These are phyloP conservation scores for Elsinoe fawcettii DNA, from an alignment of 2,329 filamentous ascomycete species.

Conservation along the genomic window DNA sequence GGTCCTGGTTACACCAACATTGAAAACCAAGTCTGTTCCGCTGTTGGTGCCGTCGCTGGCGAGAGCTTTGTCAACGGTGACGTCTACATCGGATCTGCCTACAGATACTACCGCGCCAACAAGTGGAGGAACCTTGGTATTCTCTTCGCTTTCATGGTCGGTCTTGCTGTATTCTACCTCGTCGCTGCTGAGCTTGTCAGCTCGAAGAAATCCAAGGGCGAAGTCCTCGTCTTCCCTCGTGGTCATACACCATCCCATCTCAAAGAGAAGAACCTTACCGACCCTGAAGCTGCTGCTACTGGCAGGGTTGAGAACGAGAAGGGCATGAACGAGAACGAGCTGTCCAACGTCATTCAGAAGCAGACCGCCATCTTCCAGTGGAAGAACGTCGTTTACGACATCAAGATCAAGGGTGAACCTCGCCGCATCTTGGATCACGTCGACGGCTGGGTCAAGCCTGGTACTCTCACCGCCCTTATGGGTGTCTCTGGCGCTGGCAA, in stretches of 20 bases:
- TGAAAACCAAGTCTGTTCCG: conserved; percentile 32
- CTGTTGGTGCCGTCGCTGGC: conserved; percentile 37
- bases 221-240: conserved; percentile 43
- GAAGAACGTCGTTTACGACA: conserved; percentile 70
- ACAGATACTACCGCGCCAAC: conserved; percentile 30
- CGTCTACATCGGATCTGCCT: conserved; percentile 28
- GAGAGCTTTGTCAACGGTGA: conserved; percentile 33
- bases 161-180: conserved; percentile 37
- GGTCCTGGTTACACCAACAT: conserved; percentile 30
- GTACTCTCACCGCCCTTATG: conserved; percentile 84
- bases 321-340: conserved; percentile 30
- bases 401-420: conserved; percentile 70
- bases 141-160: conserved; percentile 38
- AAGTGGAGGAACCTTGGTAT: conserved; percentile 44
- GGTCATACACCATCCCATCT: conserved; percentile 44
- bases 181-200: conserved; percentile 40
- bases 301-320: conserved; percentile 29
- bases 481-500: conserved; percentile 90
- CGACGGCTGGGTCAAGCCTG: conserved; percentile 89
- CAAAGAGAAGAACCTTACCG: conserved; percentile 39
- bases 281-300: conserved; percentile 32
- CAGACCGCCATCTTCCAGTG: conserved; percentile 79
- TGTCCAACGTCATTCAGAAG: conserved; percentile 45
- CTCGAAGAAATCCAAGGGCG: conserved; percentile 45
- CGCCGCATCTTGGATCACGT: conserved; percentile 76